Evolutionary conservation across 768 basidiomycete genomes (phyloP), one percentile per base, ranked within the genome.

Genomic region (Exsudoporus frostii): DNA sequence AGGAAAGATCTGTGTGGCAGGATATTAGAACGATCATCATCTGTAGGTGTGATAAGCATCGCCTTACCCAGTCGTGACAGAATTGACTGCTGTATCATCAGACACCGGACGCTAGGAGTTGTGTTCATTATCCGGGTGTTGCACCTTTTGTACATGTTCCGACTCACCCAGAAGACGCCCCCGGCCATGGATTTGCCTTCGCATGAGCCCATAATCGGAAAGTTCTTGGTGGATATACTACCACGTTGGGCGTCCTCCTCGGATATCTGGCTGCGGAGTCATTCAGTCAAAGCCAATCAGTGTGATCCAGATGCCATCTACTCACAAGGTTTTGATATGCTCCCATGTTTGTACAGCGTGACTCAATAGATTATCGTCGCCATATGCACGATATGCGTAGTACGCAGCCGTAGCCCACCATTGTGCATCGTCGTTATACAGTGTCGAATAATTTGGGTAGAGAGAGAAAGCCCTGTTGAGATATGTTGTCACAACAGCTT

Each of bases 371-470:
- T 68, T 73, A 3, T 61, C 51, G 55, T 80, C 75, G n/a, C 64
- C 65, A 50, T 81, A 82, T 4, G 76, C 76, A 48, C 76, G 71
- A 57, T 77, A 75, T 7, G 73, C 79, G 47, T 80, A 79, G 38
- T 76, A 60, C 1, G 78, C 76, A n/a, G 79, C 74, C 51, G 73
- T 74, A 4, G 77, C 80, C 80, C 80, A 81, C 80, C 79, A 82
- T 54, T 55, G 30, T 17, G 57, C 79, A 20, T 59, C 57, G 32
- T 59, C 58, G 17, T 58, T 51, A 39, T 54, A 50, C 24, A 39
- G 4, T n/a, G 48, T 50, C n/a, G 53, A 55, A 19, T 57, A 56
- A 22, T 51, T 33, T 15, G 40, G 10, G 25, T 56, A 55, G 15
- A 56, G 49, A 14, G 38, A 36, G 42, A 51, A 54, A 22, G 46